Evolutionary conservation across 768 basidiomycete species (phyloP), one percentile per base, ranked within the genome.

Genomic region (Tylopilus balloui): DNA sequence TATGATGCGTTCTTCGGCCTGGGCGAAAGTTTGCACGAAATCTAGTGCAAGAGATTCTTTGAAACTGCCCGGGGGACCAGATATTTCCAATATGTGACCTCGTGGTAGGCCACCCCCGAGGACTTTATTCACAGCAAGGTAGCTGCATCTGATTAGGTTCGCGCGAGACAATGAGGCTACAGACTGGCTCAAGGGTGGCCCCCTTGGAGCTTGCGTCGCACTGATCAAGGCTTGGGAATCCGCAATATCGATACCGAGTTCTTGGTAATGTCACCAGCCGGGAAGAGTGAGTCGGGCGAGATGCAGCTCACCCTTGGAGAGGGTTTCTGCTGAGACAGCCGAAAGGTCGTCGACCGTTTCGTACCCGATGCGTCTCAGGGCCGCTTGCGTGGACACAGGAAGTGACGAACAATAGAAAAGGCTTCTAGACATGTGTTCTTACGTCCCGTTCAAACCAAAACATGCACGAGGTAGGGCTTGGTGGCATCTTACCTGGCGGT

Each of bases 41-140:
- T 75, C 72, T 13, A 76, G 64, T 9, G 78, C 77, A 8, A 88
- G 54, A 12, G 57, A 60, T 50, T 84, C 83, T 54, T 86, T 89
- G 10, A 78, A 76, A 32, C 78, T 76, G 41, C 88, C 88, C 1
- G 88, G 87, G 38, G 86, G 84, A 0, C 88, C 87, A 25, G 85
- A 85, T 56, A 90, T 69, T 67, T 90, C 88, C 17, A 89, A 71
- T 52, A 87, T 72, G 53, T 77, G 73, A 8, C 84, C 83, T 48
- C 72, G 73, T 46, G 70, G 66, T 38, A 90, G 65, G 14, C 88
- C 88, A 38, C 84, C 84, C 27, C 71, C 76, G 6, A 90, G 73
- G 3, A 88, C 62, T 15, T 68, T 68, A 55, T 89, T 83, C 24
- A 86, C 66, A 12, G 78, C 72, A 4, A 63, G 47, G 59, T 75